A percentile compares a stretch with the other conserved stretches of the same genome.
phyloP scores from a whole-genome alignment of 768 basidiomycete species.

The Phanerodontia chrysosporium region DNA sequence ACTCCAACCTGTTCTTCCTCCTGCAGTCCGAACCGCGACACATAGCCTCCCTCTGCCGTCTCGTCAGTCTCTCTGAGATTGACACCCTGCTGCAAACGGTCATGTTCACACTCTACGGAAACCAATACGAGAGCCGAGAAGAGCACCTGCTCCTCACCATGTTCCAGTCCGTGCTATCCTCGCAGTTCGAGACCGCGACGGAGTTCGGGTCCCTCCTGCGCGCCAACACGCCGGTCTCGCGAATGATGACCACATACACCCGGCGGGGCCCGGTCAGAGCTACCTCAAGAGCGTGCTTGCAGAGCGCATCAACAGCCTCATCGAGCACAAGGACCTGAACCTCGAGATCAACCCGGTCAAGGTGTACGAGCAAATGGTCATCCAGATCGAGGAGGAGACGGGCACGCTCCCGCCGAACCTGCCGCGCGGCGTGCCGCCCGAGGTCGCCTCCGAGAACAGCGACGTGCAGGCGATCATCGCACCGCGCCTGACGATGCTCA shows the following conservation, averaged over 20 bases:
- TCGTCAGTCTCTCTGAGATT: constrained; percentile 94
- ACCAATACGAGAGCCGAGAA: constrained; percentile 84
- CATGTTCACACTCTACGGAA: constrained; percentile 99
- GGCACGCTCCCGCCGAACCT: constrained; percentile 87
- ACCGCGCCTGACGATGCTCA: constrained; percentile 95
- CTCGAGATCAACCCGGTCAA: constrained; percentile 99
- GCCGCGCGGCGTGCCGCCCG: constrained; percentile 90
- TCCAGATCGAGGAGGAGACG: constrained; percentile 97
- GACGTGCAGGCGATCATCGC: constrained; percentile 99
- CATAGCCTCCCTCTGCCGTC: constrained; percentile 91
- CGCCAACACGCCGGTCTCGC: constrained; percentile 97
- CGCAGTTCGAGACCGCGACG: constrained; percentile 98
- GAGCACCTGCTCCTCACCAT: constrained; percentile 98
- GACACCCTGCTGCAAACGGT: constrained; percentile 99
- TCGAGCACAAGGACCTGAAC: constrained; percentile 99
- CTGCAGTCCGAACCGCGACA: constrained; percentile 97
- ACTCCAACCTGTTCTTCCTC: constrained; percentile 98
- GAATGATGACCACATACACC: constrained; percentile 99
- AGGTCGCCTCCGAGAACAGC: constrained; percentile 87
- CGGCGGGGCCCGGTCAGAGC: constrained; percentile 98
- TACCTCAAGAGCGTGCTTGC: constrained; percentile 97
- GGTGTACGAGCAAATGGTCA: constrained; percentile 99
- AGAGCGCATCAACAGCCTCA: constrained; percentile 96
- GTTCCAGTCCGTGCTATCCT: constrained; percentile 98
- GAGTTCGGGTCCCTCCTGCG: constrained; percentile 98